phyloP scores from a whole-genome alignment of 148 eudicot species.

The Camellia granthamiana region DNA sequence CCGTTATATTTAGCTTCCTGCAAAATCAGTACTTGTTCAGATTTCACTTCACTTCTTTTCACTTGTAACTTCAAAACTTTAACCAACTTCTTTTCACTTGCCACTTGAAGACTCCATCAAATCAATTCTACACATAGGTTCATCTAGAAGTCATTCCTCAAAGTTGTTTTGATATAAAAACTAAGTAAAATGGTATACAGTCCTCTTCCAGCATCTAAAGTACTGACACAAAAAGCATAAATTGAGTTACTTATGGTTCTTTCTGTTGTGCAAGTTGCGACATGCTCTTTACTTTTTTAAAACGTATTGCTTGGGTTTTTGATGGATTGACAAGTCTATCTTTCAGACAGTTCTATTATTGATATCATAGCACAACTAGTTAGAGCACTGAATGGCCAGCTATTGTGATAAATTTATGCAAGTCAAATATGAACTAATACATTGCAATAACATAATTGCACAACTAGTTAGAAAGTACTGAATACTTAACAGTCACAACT shows the following conservation, averaged over 20 bases:
- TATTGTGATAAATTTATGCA: neutral
- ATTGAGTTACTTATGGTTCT: too few species aligned
- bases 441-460: neutral
- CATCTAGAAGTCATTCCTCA: neutral
- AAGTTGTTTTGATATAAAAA: neutral
- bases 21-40: neutral
- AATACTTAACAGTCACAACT: too few species aligned
- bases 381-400: neutral
- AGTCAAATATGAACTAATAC: neutral
- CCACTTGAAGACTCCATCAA: neutral
- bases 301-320: too few species aligned
- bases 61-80: neutral
- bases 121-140: neutral
- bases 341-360: too few species aligned
- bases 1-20: neutral
- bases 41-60: neutral
- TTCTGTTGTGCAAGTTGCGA: too few species aligned
- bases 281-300: too few species aligned
- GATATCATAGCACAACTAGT: too few species aligned
- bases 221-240: too few species aligned
- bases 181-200: neutral
- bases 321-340: too few species aligned
- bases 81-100: neutral
- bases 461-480: too few species aligned
- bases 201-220: neutral